A percentile compares a stretch with the other conserved stretches of the same genome.
phyloP scores from a whole-genome alignment of 768 basidiomycete genomes.

The Boletellus emodensis region DNA sequence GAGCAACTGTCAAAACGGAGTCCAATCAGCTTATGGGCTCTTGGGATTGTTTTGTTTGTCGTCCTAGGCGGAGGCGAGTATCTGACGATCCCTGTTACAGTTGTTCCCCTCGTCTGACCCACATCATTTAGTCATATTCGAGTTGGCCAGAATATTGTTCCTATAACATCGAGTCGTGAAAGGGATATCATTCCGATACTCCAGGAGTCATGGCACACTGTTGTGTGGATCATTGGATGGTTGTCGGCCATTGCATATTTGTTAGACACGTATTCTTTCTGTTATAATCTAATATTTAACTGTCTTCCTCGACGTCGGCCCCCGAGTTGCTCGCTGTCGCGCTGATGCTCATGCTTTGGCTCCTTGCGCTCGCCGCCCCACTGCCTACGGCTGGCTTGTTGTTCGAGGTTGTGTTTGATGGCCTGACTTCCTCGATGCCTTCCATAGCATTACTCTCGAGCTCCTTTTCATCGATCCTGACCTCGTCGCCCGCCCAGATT shows the following conservation, averaged over 20 bases:
- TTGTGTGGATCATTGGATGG: slow-evolving; percentile 5
- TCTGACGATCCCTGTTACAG: not conserved
- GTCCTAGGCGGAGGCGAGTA: slow-evolving; percentile 76
- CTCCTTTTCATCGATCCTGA: slow-evolving; percentile 80
- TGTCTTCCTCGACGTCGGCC: slow-evolving; percentile 41
- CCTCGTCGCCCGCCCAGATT: slow-evolving; percentile 87
- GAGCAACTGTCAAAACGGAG: slow-evolving; percentile 68
- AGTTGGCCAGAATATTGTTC: slow-evolving; percentile 64
- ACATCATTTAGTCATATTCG: slow-evolving; percentile 59
- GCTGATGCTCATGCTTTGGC: slow-evolving; percentile 62
- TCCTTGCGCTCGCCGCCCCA: slow-evolving; percentile 42
- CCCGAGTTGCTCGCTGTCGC: slow-evolving; percentile 46
- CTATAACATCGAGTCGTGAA: slow-evolving; percentile 34
- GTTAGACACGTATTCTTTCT: slow-evolving; percentile 7
- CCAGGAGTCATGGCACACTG: not conserved
- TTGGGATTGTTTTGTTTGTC: slow-evolving; percentile 72
- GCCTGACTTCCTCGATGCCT: slow-evolving; percentile 49
- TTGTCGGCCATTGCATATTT: slow-evolving; percentile 10
- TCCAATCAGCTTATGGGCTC: slow-evolving; percentile 71
- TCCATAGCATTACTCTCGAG: slow-evolving; percentile 80
- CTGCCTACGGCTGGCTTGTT: slow-evolving; percentile 23
- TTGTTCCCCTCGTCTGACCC: slow-evolving; percentile 8
- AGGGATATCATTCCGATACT: slow-evolving; percentile 1
- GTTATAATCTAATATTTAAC: slow-evolving; percentile 14
- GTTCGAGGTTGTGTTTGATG: slow-evolving; percentile 15